Evolutionary conservation across 257 asterid species (phyloP), one percentile per base, ranked within the genome.

Genomic region (Solanum tacnaense): DNA sequence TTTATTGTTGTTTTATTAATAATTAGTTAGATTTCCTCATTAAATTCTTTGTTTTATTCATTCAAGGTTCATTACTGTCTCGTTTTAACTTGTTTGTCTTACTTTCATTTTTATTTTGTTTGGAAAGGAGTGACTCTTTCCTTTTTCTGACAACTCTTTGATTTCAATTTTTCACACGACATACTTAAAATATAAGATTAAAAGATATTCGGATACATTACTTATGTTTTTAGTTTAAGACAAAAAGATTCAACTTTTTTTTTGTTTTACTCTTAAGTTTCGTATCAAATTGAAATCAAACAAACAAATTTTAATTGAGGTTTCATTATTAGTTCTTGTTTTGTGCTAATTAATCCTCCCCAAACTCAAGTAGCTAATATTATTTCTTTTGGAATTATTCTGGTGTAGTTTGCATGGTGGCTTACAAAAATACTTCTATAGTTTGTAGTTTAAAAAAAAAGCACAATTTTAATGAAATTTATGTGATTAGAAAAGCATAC

Each of bases 241-340:
- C 0, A n/a, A 60, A 7, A 60, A 60, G 15, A 60, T 60, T 0
- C 13, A 23, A 21, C n/a, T n/a, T n/a, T n/a, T n/a, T 60, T 60
- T 41, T 41, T 60, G 0, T 23, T 23, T 23, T 23, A 60, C 27
- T 21, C 3, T 60, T 23, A 9, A 23, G 27, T 0, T 60, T 60
- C 0, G 31, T 60, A 9, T 9, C 27, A 60, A 1, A 60, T 60
- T 4, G 5, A 60, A 60, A 60, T 60, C 31, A 60, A 3, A 60
- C 15, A 60, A 60, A 60, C 2, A 60, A 60, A 56, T 56, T 0
- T 2, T 4, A 60, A 23, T 0, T 0, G 1, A 7, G 25, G 0
- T 31, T 71, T 78, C 35, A 13, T 79, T 7, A 79, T 44, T 79
- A 41, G 9, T 79, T 79, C 38, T 79, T 44, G 27, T 78, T 79